Evolutionary conservation across 495 filamentous ascomycete genomes (phyloP).

Genomic region (Xylaria longipes): DNA sequence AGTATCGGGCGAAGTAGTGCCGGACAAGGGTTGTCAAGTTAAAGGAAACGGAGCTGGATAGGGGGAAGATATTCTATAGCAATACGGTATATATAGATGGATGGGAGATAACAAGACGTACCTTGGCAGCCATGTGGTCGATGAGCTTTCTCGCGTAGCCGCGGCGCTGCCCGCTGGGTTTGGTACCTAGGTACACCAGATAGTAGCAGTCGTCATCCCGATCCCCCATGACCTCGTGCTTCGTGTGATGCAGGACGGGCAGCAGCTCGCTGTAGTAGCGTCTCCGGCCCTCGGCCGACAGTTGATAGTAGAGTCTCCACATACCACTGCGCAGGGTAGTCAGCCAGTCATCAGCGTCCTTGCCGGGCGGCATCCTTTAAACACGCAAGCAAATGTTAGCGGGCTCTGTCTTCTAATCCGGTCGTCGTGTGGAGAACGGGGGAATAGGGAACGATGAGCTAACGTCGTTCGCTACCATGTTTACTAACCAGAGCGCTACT

Average conservation of each 20-base stretch:
- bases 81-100: neutral
- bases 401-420: neutral
- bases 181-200: constrained; percentile 80
- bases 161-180: constrained; percentile 65
- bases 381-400: constrained; percentile 8
- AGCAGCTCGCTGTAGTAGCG: constrained; percentile 81
- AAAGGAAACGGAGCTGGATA: constrained; percentile 23
- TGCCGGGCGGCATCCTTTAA: constrained; percentile 75
- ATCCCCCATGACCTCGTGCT: constrained; percentile 66
- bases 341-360: constrained; percentile 72
- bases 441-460: constrained; percentile 16
- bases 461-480: constrained; percentile 9
- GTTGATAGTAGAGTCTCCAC: constrained; percentile 74
- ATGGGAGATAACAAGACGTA: constrained; percentile 44
- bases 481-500: constrained; percentile 77
- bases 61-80: neutral
- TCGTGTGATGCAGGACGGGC: constrained; percentile 76
- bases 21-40: neutral
- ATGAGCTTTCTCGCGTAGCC: constrained; percentile 74
- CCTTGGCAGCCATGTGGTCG: constrained; percentile 66
- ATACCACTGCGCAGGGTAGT: constrained; percentile 74
- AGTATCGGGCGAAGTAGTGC: too few species aligned
- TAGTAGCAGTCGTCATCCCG: constrained; percentile 72
- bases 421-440: neutral
- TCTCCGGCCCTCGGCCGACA: constrained; percentile 69